These are phyloP conservation scores for Vicia villosa DNA, from an alignment of 306 rosid genomes.

Conservation along the genomic window DNA sequence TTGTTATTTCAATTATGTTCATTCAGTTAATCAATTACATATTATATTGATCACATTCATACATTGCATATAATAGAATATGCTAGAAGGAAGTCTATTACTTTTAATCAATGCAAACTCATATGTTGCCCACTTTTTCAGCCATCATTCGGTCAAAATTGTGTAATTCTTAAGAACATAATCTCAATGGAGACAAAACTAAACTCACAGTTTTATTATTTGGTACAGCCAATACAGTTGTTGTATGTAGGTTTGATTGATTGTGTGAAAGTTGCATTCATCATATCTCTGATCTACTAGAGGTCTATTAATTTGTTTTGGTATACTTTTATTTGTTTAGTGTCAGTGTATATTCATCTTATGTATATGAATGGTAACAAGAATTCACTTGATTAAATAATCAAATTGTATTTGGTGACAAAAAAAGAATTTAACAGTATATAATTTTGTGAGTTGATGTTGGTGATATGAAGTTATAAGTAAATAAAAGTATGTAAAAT, in stretches of 20 bases:
- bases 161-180: background rate
- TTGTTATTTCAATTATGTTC: background rate
- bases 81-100: background rate
- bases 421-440: background rate
- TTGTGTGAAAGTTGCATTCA: background rate
- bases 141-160: background rate
- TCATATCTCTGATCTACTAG: background rate
- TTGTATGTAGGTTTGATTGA: background rate
- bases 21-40: background rate
- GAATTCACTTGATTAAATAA: background rate
- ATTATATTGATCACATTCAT: background rate
- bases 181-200: background rate
- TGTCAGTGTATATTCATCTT: background rate
- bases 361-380: background rate
- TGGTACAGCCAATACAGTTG: background rate
- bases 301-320: background rate
- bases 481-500: background rate
- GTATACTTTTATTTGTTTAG: background rate
- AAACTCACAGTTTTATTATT: background rate
- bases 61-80: background rate
- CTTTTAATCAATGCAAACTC: background rate
- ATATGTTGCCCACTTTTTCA: background rate
- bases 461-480: background rate
- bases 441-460: background rate
- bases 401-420: background rate